phyloP scores from a whole-genome alignment of 805 yeast genomes.

The Wickerhamomyces subpelliculosus region DNA sequence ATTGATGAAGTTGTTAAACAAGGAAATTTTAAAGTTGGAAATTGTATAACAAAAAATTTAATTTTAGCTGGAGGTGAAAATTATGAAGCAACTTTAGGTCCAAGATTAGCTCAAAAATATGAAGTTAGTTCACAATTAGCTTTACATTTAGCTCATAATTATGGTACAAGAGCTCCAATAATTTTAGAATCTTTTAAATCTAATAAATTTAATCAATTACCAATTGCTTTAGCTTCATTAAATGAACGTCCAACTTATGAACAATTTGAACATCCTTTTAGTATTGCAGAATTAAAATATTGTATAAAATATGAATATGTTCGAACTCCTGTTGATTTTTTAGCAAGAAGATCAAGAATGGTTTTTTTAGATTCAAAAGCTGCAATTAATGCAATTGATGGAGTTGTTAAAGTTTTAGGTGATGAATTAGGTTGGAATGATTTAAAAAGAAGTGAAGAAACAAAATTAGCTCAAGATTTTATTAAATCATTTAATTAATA shows the following conservation, averaged over 20 bases:
- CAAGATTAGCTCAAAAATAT: constrained; percentile 76
- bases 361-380: constrained; percentile 86
- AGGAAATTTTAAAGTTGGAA: constrained; percentile 34
- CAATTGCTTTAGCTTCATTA: constrained; percentile 51
- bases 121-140: constrained; percentile 68
- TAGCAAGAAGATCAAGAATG: constrained; percentile 88
- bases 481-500: constrained; percentile 38
- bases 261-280: constrained; percentile 73
- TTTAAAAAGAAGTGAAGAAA: constrained; percentile 47
- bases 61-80: constrained; percentile 76
- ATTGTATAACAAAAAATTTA: constrained; percentile 35
- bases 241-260: constrained; percentile 31
- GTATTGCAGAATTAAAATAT: constrained; percentile 84
- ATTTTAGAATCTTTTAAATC: constrained; percentile 51
- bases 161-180: constrained; percentile 84
- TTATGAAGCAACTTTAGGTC: constrained; percentile 66
- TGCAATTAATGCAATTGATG: constrained; percentile 74
- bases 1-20: constrained; percentile 62
- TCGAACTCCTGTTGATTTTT: constrained; percentile 82
- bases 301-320: constrained; percentile 78
- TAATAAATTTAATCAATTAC: constrained; percentile 50
- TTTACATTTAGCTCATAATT: constrained; percentile 74
- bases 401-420: constrained; percentile 81
- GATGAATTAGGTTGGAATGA: constrained; percentile 70
- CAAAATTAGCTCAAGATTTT: constrained; percentile 44